These are phyloP conservation scores for Gaillardinia entomophila DNA, from an alignment of 805 yeast genomes.

Conservation along the genomic window DNA sequence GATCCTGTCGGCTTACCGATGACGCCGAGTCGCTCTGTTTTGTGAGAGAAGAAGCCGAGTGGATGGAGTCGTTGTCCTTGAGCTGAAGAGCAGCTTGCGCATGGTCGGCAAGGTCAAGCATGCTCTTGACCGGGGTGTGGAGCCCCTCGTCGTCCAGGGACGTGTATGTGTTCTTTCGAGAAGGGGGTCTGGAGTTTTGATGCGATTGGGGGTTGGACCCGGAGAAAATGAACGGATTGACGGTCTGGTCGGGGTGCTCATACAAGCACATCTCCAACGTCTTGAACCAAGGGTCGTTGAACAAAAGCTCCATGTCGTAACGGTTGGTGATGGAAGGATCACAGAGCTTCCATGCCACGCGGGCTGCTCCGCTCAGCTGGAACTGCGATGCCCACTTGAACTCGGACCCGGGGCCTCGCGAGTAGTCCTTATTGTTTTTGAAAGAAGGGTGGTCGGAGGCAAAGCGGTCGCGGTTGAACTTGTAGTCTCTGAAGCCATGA, in stretches of 20 bases:
- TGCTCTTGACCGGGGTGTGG: constrained; percentile 30
- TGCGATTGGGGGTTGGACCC: constrained; percentile 9
- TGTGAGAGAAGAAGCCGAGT: constrained; percentile 20
- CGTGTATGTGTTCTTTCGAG: constrained; percentile 24
- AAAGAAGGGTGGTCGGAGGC: constrained; percentile 42
- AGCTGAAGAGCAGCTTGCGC: constrained; percentile 2
- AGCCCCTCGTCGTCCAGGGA: constrained; percentile 7
- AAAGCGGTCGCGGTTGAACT: constrained; percentile 40
- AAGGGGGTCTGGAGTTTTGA: constrained; percentile 21
- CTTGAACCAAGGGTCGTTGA: constrained; percentile 61
- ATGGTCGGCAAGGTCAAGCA: constrained; percentile 29
- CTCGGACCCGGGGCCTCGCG: constrained; percentile 65
- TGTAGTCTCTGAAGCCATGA: constrained; percentile 50
- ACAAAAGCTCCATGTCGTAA: constrained; percentile 47
- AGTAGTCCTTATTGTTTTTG: constrained; percentile 36
- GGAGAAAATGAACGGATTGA: constrained; percentile 26
- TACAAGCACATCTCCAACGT: constrained; percentile 54
- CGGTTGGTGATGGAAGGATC: constrained; percentile 56
- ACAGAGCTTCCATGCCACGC: constrained; percentile 69
- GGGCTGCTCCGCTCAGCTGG: constrained; percentile 53
- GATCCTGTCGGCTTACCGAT: not conserved
- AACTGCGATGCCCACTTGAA: constrained; percentile 63
- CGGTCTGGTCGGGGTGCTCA: constrained; percentile 39
- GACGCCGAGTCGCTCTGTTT: constrained; percentile 1
- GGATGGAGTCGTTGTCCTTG: constrained; percentile 13